These are phyloP conservation scores for Umbelopsis vinacea DNA, from an alignment of 192 early-diverging fungal species.

Conservation along the genomic window DNA sequence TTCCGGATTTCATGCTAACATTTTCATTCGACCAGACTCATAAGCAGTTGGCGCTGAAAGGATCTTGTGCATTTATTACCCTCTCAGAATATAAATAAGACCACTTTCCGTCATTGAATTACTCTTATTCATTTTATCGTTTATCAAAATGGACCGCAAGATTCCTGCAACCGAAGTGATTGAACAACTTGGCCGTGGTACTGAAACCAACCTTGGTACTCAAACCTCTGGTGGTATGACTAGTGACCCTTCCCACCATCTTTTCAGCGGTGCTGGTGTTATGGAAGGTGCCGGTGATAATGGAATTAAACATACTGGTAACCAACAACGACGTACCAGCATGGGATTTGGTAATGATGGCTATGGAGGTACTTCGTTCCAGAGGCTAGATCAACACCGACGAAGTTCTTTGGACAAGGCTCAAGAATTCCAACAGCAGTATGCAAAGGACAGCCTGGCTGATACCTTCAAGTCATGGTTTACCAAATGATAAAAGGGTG, in stretches of 20 bases:
- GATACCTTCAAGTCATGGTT: conserved; percentile 23
- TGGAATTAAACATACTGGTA: neutral
- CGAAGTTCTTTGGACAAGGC: conserved; percentile 16
- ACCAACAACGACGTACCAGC: neutral
- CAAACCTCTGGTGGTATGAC: neutral
- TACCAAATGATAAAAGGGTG: neutral
- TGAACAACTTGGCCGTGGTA: conserved; percentile 16
- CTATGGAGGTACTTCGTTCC: neutral
- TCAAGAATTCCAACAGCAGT: conserved; percentile 15
- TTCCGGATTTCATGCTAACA: neutral
- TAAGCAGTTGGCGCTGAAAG: neutral
- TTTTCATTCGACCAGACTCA: neutral
- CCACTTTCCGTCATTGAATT: neutral
- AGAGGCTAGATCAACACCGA: neutral
- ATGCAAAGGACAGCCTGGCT: conserved; percentile 6
- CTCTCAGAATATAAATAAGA: neutral
- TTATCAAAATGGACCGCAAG: conserved; percentile 6
- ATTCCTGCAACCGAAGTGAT: conserved; percentile 15
- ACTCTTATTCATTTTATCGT: neutral
- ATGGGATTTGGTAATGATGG: conserved; percentile 13
- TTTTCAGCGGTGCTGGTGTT: conserved; percentile 2
- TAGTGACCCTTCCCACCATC: neutral
- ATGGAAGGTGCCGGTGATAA: neutral
- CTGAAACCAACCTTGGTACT: neutral
- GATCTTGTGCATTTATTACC: neutral